Base-by-base conservation (phyloP, 1,284 basidiomycete species). In the Ceratobasidium sp. region DNA sequence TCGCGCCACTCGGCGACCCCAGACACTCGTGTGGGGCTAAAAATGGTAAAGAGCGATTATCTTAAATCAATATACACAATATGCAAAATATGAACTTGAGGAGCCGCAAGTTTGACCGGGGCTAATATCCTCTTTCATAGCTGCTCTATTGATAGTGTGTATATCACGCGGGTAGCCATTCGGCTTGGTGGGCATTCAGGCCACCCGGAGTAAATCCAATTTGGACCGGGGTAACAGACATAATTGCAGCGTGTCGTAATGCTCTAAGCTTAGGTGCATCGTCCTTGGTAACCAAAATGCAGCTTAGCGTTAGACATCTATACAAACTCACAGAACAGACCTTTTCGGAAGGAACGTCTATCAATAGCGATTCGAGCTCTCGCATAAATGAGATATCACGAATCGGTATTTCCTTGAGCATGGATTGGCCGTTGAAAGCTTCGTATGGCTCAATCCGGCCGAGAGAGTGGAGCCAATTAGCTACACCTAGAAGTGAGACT, bases 401-500 rank as follows among this genome's bases (percentile, higher is more conserved):
- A 4, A 38, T 23, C 12, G 67, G 50, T 38, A 69, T 69, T 12
- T 56, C 67, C 6, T 56, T 26, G 13, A 3, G 20, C 50, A 57
- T 56, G 1, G 65, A 48, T 17, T 50, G 23, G 9, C n/a, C 2
- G 52, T 23, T 69, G 28, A 69, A 69, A 20, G 50, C 62, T 12
- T 46, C 80, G 13, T 82, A 69, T 15, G 88, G 86, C 13, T 84
- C 79, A 12, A 90, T 78, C n/a, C 84, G 85, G 1, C 90, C 90
- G 3, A 92, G 81, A 15, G 88, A 88, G 17, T 89, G 87, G 9
- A 91, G 85, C 89, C 89, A 91, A 64, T 88, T 86, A 0, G 87
- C 89, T 1, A 90, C 88, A 0, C 86, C 88, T 42, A 88, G 88
- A 0, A 92, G 86, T 1, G 90, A 91, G 20, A 91, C 90, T 6